Base-by-base conservation (phyloP, 2,329 filamentous ascomycete species). In the Chalaropsis thielavioides region DNA sequence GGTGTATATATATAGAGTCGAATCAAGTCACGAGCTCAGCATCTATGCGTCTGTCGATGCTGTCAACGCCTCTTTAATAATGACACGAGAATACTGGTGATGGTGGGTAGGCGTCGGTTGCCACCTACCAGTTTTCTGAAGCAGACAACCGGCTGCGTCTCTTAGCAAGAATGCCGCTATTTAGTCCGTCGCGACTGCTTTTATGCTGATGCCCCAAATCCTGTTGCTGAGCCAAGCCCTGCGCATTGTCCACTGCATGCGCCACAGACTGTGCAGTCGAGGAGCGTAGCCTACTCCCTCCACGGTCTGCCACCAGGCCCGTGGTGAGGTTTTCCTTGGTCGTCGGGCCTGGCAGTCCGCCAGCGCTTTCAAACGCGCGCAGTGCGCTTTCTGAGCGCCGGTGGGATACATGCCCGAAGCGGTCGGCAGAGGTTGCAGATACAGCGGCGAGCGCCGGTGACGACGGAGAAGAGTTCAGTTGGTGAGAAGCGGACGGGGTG, bases 401-500 rank as follows among this genome's bases (percentile, higher is more conserved):
- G 27, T 65, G 66, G 11, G 59, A 61, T 22, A 59, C 46, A 27
- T 63, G 35, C 11, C 63, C 46, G 24, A 67, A 65, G 19, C 67
- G 62, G 49, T 65, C 60, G 49, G 27, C 46, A 49, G 46, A 44
- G n/a, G 54, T 22, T 56, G 54, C 58, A 13, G 41, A 56, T 15
- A 43, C 27, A 43, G 46, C 70, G 56, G 46, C 68, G 67, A 19
- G 69, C 67, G 65, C 76, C 75, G 68, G 77, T 74, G 70, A 76
- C 76, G 69, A 76, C 75, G 66, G 76, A 75, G 61, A 73, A 64
- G 63, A 72, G 74, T 35, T 77, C 74, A 70, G 10, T 74, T 72
- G 70, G 41, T 31, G 74, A 72, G 24, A 73, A 71, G 0, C 72
- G 68, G 10, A 65, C 62, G n/a, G 49, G 43, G 54, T 35, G n/a